Conservation (phyloP, 306 rosid species). For the Lagenaria siceraria region DNA sequence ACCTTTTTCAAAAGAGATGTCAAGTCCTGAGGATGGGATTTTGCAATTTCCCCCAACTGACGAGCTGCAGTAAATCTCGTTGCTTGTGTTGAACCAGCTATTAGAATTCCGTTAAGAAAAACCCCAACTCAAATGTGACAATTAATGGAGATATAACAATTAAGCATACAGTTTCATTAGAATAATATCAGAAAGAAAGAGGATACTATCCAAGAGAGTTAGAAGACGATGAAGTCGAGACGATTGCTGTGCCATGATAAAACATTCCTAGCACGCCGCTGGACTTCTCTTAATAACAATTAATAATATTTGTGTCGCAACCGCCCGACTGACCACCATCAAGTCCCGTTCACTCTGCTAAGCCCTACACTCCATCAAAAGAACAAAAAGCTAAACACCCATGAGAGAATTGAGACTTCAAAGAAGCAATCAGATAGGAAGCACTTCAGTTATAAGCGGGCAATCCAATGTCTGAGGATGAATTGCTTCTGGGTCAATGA, state of each 20-base stretch:
- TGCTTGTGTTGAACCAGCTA: conserved; percentile 95
- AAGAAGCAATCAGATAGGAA: not conserved
- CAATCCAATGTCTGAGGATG: not conserved
- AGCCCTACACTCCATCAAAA: conserved; percentile 2
- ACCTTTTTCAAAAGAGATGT: conserved; percentile 80
- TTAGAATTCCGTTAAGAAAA: conserved; percentile 37
- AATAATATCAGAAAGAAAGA: not conserved
- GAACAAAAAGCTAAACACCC: not conserved
- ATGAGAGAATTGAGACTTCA: not conserved
- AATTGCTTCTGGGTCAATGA: not conserved
- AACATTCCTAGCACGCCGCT: conserved; percentile 41
- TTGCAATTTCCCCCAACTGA: conserved; percentile 94
- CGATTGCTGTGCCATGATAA: conserved; percentile 89
- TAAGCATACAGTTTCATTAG: not conserved
- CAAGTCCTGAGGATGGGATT: conserved; percentile 89
- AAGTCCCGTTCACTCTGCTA: not conserved
- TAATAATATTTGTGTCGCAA: not conserved
- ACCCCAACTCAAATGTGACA: not conserved
- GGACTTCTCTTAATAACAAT: not conserved
- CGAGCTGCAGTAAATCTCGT: conserved; percentile 98
- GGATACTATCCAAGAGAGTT: conserved; percentile 97
- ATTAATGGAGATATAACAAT: not conserved
- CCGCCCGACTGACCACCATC: not conserved
- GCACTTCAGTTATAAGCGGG: not conserved
- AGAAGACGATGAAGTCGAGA: conserved; percentile 97